Evolutionary conservation across 495 filamentous ascomycete genomes (phyloP).

Genomic region (Cercophora sp.): DNA sequence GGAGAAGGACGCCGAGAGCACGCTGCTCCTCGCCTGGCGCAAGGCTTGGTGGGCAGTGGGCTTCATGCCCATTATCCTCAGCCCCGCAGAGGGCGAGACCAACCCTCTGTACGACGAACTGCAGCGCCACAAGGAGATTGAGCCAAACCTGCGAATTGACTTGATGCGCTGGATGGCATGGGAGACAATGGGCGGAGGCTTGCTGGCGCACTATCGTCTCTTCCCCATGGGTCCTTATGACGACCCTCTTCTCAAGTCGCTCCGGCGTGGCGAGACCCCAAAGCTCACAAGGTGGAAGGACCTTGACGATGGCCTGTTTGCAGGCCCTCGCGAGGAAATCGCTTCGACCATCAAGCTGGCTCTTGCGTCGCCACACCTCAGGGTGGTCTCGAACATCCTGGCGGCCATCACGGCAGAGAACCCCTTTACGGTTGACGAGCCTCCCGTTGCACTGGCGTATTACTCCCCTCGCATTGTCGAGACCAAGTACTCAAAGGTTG

Average conservation of each 20-base stretch:
- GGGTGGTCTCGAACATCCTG: slow-evolving; percentile 54
- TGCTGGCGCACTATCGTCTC: slow-evolving; percentile 72
- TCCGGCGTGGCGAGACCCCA: slow-evolving; percentile 71
- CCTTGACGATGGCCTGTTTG: slow-evolving; percentile 68
- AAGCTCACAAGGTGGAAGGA: slow-evolving; percentile 71
- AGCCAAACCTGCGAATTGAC: slow-evolving; percentile 60
- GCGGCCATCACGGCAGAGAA: slow-evolving; percentile 48
- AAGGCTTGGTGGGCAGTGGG: slow-evolving; percentile 93
- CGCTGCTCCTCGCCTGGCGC: slow-evolving; percentile 81
- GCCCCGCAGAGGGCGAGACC: slow-evolving; percentile 76
- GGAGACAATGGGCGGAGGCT: slow-evolving; percentile 85
- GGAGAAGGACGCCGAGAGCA: slow-evolving; percentile 65
- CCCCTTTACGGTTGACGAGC: slow-evolving; percentile 59
- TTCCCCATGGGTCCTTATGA: slow-evolving; percentile 83
- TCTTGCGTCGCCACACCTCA: slow-evolving; percentile 50
- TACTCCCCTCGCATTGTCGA: slow-evolving; percentile 64
- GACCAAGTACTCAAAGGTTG: slow-evolving; percentile 60
- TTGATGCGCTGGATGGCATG: slow-evolving; percentile 86
- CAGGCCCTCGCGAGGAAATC: slow-evolving; percentile 62
- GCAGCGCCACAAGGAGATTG: slow-evolving; percentile 51
- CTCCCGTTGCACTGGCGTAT: slow-evolving; percentile 67
- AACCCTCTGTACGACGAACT: slow-evolving; percentile 73
- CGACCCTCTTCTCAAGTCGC: slow-evolving; percentile 63
- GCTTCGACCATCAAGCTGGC: slow-evolving; percentile 64
- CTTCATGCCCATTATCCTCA: slow-evolving; percentile 79